Evolutionary conservation across 805 yeast genomes (phyloP).

Genomic region (Zygoascus ofunaensis): DNA sequence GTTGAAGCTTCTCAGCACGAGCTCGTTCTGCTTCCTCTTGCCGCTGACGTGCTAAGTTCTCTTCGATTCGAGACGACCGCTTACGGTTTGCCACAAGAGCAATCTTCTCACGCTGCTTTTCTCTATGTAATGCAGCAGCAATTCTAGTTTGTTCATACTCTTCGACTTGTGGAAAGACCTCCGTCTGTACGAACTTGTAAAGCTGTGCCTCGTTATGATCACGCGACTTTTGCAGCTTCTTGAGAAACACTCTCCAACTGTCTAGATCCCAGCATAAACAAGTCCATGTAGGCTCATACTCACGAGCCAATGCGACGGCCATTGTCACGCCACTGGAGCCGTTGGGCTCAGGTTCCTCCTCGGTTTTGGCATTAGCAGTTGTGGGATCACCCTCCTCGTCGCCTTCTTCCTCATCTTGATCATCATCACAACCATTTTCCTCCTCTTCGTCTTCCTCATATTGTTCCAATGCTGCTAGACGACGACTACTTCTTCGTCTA

Average conservation of each 20-base stretch:
- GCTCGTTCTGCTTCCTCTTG: conserved; percentile 20
- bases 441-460: conserved; percentile 6
- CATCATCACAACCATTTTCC: no score
- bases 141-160: conserved; percentile 21
- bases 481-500: conserved; percentile 9
- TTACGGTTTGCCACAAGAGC: conserved; percentile 26
- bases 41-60: conserved; percentile 15
- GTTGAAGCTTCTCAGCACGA: conserved; percentile 8
- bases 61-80: conserved; percentile 27
- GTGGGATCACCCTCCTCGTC: conserved; percentile 5
- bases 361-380: conserved; percentile 12
- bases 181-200: conserved; percentile 13
- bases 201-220: conserved; percentile 17
- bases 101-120: conserved; percentile 19
- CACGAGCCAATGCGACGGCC: conserved; percentile 14
- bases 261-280: conserved; percentile 25
- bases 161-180: conserved; percentile 25
- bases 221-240: conserved; percentile 13
- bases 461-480: neutral
- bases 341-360: conserved; percentile 12
- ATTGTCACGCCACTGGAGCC: conserved; percentile 9
- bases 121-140: conserved; percentile 20
- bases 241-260: conserved; percentile 22
- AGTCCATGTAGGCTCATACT: conserved; percentile 22
- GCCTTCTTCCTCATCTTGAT: conserved; percentile 7